Conservation (phyloP, 768 basidiomycete genomes). For the Boletus tylopilopsis region DNA sequence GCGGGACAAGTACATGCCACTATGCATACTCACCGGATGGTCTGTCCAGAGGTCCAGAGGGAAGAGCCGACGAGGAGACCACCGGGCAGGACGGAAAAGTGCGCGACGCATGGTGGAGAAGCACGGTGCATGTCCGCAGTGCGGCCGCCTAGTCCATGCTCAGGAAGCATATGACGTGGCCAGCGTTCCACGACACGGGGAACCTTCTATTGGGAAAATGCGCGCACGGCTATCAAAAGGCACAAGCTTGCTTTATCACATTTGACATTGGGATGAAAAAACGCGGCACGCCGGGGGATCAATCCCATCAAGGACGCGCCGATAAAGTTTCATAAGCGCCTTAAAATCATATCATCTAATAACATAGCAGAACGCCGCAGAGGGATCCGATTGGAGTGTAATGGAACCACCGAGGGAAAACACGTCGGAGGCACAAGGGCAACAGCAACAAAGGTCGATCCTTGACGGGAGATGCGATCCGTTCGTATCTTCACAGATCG, state of each 20-base stretch:
- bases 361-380: slow-evolving; percentile 16
- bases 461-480: slow-evolving; percentile 11
- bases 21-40: neutral
- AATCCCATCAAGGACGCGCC: slow-evolving; percentile 24
- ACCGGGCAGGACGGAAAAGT: slow-evolving; percentile 1
- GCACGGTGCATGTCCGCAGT: slow-evolving; percentile 22
- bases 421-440: slow-evolving; percentile 6
- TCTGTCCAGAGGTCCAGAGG: neutral
- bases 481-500: slow-evolving; percentile 16
- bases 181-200: slow-evolving; percentile 16
- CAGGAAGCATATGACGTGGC: slow-evolving; percentile 17
- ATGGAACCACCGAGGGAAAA: slow-evolving; percentile 16
- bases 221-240: slow-evolving; percentile 21
- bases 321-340: slow-evolving; percentile 30
- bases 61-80: neutral
- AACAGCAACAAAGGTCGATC: slow-evolving; percentile 19
- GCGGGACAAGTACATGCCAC: neutral
- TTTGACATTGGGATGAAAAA: slow-evolving; percentile 15
- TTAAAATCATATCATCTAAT: slow-evolving; percentile 22
- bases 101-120: slow-evolving; percentile 2
- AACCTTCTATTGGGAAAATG: slow-evolving; percentile 19
- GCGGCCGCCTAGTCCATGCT: slow-evolving; percentile 15
- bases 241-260: slow-evolving; percentile 23
- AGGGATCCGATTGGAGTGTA: slow-evolving; percentile 15
- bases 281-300: slow-evolving; percentile 21